A percentile compares a stretch with the other conserved stretches of the same genome.
Conservation (phyloP, 495 filamentous ascomycete genomes). For the Aspergillus indologenus region DNA sequence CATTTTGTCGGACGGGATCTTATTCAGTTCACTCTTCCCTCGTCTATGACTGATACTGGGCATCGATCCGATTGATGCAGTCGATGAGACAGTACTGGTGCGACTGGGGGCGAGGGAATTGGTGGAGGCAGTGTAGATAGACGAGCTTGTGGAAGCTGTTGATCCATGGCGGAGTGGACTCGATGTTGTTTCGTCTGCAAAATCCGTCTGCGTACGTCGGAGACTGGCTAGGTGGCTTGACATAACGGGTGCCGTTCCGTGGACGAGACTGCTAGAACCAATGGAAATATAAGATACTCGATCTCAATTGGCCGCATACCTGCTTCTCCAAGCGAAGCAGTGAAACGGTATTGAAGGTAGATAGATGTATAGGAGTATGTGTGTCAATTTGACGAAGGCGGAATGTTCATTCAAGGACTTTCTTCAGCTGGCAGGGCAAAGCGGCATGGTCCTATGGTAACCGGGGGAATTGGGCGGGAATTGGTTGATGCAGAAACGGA, state of each 20-base stretch:
- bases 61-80: conserved; percentile 60
- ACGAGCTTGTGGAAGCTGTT: conserved; percentile 74
- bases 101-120: conserved; percentile 64
- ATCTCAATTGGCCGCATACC: conserved; percentile 43
- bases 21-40: conserved; percentile 68
- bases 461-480: conserved; percentile 17
- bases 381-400: conserved; percentile 12
- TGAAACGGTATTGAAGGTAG: conserved; percentile 7
- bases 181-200: conserved; percentile 49
- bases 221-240: conserved; percentile 42
- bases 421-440: no score
- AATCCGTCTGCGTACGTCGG: conserved; percentile 65
- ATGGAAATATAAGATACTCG: conserved; percentile 22
- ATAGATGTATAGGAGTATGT: neutral
- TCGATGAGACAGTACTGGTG: conserved; percentile 75
- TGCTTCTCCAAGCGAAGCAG: conserved; percentile 36
- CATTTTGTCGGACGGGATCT: conserved; percentile 40
- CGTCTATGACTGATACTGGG: conserved; percentile 61
- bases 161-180: conserved; percentile 71
- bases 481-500: conserved; percentile 32
- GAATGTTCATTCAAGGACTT: conserved; percentile 33
- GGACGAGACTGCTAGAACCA: conserved; percentile 32
- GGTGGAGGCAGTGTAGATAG: conserved; percentile 68
- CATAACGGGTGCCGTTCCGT: conserved; percentile 35
- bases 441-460: conserved; percentile 24